Percentiles rank a stretch among this genome's conserved stretches.
phyloP scores from a whole-genome alignment of 106 monocot species.

The Gastrodia elata region DNA sequence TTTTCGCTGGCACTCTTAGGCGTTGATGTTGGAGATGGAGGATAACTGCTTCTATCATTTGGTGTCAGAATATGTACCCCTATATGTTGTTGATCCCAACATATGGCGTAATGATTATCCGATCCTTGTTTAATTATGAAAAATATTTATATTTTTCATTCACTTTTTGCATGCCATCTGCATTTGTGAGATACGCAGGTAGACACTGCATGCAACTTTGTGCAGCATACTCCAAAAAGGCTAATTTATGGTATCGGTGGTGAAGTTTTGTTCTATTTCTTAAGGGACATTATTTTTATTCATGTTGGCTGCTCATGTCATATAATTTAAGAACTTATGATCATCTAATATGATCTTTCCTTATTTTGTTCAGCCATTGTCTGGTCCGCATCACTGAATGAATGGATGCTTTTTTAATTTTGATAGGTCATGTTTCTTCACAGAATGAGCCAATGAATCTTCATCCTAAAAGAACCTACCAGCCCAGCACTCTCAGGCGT shows the following conservation, averaged over 20 bases:
- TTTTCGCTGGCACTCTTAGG: no score
- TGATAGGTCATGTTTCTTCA: not conserved
- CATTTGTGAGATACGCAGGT: not conserved
- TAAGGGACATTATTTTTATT: not conserved
- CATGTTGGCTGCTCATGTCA: not conserved
- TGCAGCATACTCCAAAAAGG: not conserved
- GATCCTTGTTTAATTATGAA: not conserved
- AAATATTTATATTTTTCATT: not conserved
- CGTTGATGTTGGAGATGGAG: no score
- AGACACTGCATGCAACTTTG: not conserved
- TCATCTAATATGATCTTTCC: not conserved
- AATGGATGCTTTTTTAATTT: not conserved
- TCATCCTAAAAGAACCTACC: conserved; percentile 66
- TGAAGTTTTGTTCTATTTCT: not conserved
- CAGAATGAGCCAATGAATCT: conserved; percentile 33
- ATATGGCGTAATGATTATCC: no score
- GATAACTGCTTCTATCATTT: no score
- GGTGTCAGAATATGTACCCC: no score
- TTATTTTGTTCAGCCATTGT: not conserved
- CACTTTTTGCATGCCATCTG: not conserved
- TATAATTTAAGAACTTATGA: not conserved
- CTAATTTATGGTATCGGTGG: not conserved
- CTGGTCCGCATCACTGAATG: not conserved
- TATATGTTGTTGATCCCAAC: no score
- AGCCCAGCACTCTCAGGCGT: conserved; percentile 64